These are phyloP conservation scores for Rhynchosporium agropyri DNA, from an alignment of 2,329 filamentous ascomycete genomes.

Conservation along the genomic window DNA sequence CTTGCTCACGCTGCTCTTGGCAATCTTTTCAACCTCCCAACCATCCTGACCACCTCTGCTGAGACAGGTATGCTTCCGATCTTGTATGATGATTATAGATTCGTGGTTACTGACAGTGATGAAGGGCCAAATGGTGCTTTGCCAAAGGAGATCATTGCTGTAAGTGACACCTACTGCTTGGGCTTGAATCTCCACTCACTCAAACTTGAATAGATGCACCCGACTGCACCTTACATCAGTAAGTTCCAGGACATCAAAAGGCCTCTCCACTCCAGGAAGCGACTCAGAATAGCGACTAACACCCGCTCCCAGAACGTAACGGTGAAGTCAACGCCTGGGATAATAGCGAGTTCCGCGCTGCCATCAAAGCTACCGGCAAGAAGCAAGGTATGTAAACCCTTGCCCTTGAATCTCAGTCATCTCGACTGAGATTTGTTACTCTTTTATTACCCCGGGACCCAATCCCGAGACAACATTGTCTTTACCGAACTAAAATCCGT, in stretches of 20 bases:
- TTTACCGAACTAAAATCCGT: too few relatives aligned
- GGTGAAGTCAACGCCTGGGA: slow-evolving; percentile 81
- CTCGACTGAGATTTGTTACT: too few relatives aligned
- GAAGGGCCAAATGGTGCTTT: slow-evolving; percentile 70
- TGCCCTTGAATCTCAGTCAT: too few relatives aligned
- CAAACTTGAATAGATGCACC: slow-evolving; percentile 52
- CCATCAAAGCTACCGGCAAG: slow-evolving; percentile 65
- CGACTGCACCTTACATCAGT: slow-evolving; percentile 63
- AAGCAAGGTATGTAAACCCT: slow-evolving; percentile 50
- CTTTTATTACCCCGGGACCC: too few relatives aligned
- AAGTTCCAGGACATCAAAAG: background rate
- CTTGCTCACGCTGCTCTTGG: slow-evolving; percentile 68
- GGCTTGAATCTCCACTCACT: background rate
- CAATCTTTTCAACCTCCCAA: slow-evolving; percentile 67
- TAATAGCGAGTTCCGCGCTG: slow-evolving; percentile 66
- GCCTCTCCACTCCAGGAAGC: background rate
- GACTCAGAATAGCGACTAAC: background rate
- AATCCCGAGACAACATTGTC: too few relatives aligned
- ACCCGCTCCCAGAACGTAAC: slow-evolving; percentile 13
- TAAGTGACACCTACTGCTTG: slow-evolving; percentile 32
- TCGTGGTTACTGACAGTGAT: background rate
- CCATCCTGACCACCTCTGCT: slow-evolving; percentile 71
- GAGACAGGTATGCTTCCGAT: slow-evolving; percentile 49
- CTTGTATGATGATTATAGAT: too few relatives aligned
- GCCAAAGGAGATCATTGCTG: slow-evolving; percentile 66